Base-by-base conservation (phyloP, 371 early-diverging fungal genomes). In the Fennellomyces sp. region DNA sequence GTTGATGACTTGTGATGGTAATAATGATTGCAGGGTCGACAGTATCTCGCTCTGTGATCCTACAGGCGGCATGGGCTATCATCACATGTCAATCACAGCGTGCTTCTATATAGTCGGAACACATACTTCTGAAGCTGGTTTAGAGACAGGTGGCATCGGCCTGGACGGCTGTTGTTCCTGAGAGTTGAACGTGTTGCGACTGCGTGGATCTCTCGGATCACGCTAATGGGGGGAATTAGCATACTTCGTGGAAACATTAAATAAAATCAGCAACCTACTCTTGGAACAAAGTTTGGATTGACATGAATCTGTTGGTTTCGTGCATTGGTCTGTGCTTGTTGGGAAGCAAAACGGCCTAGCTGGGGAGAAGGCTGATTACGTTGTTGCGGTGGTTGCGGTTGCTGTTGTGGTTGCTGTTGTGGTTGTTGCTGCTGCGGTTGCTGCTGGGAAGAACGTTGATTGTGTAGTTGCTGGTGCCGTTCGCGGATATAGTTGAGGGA, bases 201-300 rank as follows among this genome's bases (percentile, higher is more conserved):
- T 19, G 17, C 56, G 56, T 0, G 55, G 55, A 38, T 54, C 54
- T 36, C 64, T 57, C n/a, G 64, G 64, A 35, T 63, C 64, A 26
- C 64, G 64, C 47, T 57, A 41, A 10, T 31, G 39, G 2, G 17
- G 50, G 8, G 19, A n/a, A n/a, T n/a, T n/a, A n/a, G n/a, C n/a
- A n/a, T n/a, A n/a, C n/a, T 52, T 23, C 41, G 17, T 15, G 53
- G 30, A 41, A 25, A 28, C 15, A 30, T 1, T 15, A 52, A 56
- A 21, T 23, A 21, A 8, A 21, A 21, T 45, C 23, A 41, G 12
- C n/a, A n/a, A 5, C 66, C 51, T 74, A 86, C 86, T 82, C 74
- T 66, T 54, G 72, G 76, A 42, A 83, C 63, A 60, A 82, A 86
- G 55, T 83, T 83, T 27, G 88, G 87, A 60, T 87, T 87, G 12